Percentiles rank a stretch among this genome's conserved stretches.
phyloP scores from a whole-genome alignment of 495 filamentous ascomycete species.

The Daldinia concentrica region DNA sequence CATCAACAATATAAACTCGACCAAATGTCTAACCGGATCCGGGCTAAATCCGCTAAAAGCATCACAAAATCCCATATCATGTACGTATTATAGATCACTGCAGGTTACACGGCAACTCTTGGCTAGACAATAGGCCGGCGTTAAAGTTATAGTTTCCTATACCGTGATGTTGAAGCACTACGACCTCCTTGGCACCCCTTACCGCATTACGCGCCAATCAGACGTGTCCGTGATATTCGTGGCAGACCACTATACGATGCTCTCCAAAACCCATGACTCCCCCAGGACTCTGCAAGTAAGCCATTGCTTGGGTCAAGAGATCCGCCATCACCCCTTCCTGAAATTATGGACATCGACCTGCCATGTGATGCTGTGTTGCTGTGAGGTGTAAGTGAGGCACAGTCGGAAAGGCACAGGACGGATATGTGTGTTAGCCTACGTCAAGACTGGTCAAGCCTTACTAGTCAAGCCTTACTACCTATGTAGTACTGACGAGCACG shows the following conservation, averaged over 20 bases:
- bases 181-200: slow-evolving; percentile 33
- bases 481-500: slow-evolving; percentile 1
- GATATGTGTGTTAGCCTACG: not conserved
- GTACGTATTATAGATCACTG: slow-evolving; percentile 2
- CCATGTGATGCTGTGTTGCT: slow-evolving; percentile 25
- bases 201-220: slow-evolving; percentile 27
- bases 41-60: not conserved
- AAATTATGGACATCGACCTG: slow-evolving; percentile 2
- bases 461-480: not conserved
- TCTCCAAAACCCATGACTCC: slow-evolving; percentile 17
- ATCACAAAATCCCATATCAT: not conserved
- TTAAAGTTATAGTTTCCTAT: slow-evolving; percentile 13
- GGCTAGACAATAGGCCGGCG: slow-evolving; percentile 29
- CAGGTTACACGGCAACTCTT: not conserved
- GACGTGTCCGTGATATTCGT: slow-evolving; percentile 26
- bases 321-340: slow-evolving; percentile 21
- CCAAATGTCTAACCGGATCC: not conserved
- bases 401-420: not conserved
- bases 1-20: not conserved
- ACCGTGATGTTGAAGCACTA: slow-evolving; percentile 16
- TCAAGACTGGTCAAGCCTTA: not conserved
- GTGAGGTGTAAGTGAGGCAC: not conserved
- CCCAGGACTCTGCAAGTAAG: slow-evolving; percentile 31
- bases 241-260: slow-evolving; percentile 39
- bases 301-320: slow-evolving; percentile 23